phyloP scores from a whole-genome alignment of 345 rosid species.

The Draba incana region DNA sequence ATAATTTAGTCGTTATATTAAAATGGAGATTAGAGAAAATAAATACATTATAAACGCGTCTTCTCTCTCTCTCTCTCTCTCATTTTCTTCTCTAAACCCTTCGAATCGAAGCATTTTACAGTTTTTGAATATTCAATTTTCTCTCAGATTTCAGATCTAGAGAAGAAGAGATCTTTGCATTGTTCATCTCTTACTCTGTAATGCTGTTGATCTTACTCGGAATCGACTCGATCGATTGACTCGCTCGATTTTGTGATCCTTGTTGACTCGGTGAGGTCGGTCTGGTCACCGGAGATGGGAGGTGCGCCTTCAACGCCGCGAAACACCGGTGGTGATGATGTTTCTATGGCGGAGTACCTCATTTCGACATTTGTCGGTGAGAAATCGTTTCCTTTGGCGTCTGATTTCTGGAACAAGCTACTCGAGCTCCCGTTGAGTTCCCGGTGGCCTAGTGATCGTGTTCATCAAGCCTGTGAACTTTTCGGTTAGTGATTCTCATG shows the following conservation, averaged over 20 bases:
- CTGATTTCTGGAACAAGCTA: conserved; percentile 96
- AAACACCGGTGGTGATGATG: conserved; percentile 52
- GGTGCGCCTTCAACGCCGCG: conserved; percentile 88
- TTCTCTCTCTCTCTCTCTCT: conserved; percentile 3
- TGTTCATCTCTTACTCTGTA: conserved; percentile 19
- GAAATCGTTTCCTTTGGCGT: conserved; percentile 79
- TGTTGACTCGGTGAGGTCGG: conserved; percentile 42
- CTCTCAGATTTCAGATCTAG: conserved; percentile 40
- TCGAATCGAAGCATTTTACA: conserved; percentile 44
- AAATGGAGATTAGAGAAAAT: not conserved
- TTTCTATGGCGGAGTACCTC: conserved; percentile 60
- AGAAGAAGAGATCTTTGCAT: not conserved
- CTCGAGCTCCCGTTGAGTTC: conserved; percentile 80
- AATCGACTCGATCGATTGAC: conserved; percentile 45
- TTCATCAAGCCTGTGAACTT: conserved; percentile 69
- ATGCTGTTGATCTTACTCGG: conserved; percentile 46
- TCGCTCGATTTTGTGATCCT: conserved; percentile 42
- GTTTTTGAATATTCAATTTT: conserved; percentile 21
- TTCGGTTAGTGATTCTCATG: conserved; percentile 56
- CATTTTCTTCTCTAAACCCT: conserved; percentile 41
- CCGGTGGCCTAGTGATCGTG: conserved; percentile 70
- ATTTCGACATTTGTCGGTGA: conserved; percentile 88
- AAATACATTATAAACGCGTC: conserved; percentile 18
- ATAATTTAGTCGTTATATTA: too few relatives aligned
- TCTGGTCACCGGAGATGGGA: conserved; percentile 65